A percentile compares a stretch with the other conserved stretches of the same genome.
Conservation (phyloP, 345 rosid genomes). For the Combretum micranthum region DNA sequence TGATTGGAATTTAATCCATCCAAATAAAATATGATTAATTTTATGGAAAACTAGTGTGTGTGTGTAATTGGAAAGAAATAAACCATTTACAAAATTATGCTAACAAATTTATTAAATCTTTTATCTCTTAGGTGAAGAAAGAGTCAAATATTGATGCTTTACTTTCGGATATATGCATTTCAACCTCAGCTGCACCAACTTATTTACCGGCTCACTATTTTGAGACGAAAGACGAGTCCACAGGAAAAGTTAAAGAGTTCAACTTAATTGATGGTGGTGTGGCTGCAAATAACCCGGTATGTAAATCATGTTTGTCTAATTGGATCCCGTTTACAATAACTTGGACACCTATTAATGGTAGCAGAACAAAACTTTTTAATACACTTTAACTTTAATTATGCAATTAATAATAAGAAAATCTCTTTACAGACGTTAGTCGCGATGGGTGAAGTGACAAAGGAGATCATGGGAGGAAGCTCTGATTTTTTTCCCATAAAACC, state of each 20-base stretch:
- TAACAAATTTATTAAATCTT: constrained; percentile 11
- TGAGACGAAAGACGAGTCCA: constrained; percentile 5
- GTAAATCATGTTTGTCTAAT: neutral
- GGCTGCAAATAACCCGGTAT: constrained; percentile 34
- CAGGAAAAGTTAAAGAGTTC: constrained; percentile 17
- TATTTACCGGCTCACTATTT: constrained; percentile 27
- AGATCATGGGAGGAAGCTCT: constrained; percentile 13
- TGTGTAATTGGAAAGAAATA: too few species aligned
- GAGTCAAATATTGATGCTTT: constrained; percentile 9
- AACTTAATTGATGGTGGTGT: constrained; percentile 33
- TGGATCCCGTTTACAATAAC: too few species aligned
- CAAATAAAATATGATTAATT: too few species aligned
- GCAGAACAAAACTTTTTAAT: too few species aligned
- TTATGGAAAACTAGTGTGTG: too few species aligned
- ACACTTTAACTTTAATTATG: too few species aligned
- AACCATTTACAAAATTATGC: too few species aligned
- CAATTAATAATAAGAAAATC: too few species aligned
- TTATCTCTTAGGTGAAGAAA: constrained; percentile 11
- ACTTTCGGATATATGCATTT: constrained; percentile 19
- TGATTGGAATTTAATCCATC: too few species aligned
- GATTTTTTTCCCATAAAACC: constrained; percentile 25
- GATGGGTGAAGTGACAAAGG: constrained; percentile 44
- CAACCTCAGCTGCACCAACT: constrained; percentile 26
- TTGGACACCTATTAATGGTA: neutral
- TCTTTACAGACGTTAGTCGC: constrained; percentile 39